These are phyloP conservation scores for Firmiana major DNA, from an alignment of 345 rosid genomes.

Conservation along the genomic window DNA sequence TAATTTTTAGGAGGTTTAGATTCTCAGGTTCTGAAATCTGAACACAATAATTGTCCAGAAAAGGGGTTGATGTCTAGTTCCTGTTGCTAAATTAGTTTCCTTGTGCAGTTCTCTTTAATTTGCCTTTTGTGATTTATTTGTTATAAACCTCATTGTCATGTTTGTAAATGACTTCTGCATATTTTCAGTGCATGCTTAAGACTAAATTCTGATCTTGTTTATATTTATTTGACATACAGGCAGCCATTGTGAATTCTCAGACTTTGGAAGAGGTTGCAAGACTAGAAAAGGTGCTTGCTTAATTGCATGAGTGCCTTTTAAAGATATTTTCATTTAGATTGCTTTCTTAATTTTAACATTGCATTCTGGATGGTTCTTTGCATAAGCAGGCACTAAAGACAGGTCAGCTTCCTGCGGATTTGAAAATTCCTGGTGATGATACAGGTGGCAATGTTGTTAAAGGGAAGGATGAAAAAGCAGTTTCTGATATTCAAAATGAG, in stretches of 20 bases:
- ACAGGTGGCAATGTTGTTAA: conserved; percentile 22
- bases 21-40: neutral
- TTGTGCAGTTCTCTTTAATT: neutral
- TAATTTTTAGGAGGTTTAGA: neutral
- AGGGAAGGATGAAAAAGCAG: conserved; percentile 45
- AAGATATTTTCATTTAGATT: neutral
- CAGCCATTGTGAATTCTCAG: conserved; percentile 98
- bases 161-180: neutral
- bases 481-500: conserved; percentile 23
- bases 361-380: conserved; percentile 21
- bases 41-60: neutral
- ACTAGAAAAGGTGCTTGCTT: conserved; percentile 73
- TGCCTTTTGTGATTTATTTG: neutral
- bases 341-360: conserved; percentile 23
- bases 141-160: neutral
- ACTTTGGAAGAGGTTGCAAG: conserved; percentile 98
- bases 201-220: neutral
- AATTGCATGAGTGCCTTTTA: neutral
- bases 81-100: neutral
- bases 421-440: conserved; percentile 46
- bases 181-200: neutral
- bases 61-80: neutral
- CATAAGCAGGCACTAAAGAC: conserved; percentile 72
- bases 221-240: conserved; percentile 50
- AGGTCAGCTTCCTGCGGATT: conserved; percentile 90